These are phyloP conservation scores for Suillus clintonianus DNA, from an alignment of 768 basidiomycete species.

Conservation along the genomic window DNA sequence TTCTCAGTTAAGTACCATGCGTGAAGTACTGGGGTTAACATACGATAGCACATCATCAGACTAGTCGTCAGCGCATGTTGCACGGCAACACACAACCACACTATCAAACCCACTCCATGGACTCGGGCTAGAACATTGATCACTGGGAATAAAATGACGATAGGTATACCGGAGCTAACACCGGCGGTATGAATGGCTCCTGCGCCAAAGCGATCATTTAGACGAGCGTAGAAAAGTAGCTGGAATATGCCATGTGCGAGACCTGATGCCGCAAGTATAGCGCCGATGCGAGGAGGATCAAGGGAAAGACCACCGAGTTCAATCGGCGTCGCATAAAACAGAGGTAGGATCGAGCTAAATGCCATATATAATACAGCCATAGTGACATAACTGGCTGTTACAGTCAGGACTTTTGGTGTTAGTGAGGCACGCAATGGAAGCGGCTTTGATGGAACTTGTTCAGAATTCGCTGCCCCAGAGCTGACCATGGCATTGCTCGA, in stretches of 20 bases:
- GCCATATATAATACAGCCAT: constrained; percentile 67
- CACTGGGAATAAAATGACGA: constrained; percentile 41
- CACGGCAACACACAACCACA: constrained; percentile 53
- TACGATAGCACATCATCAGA: not conserved
- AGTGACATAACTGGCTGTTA: constrained; percentile 61
- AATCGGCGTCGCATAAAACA: constrained; percentile 34
- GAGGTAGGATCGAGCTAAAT: constrained; percentile 46
- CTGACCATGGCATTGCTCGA: not conserved
- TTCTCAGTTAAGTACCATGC: not conserved
- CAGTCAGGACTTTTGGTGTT: constrained; percentile 54
- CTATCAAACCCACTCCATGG: constrained; percentile 11
- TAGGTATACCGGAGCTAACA: constrained; percentile 48
- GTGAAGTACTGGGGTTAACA: not conserved
- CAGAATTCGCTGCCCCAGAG: not conserved
- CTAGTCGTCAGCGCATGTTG: constrained; percentile 49
- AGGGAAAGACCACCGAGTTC: constrained; percentile 30
- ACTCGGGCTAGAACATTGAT: constrained; percentile 36
- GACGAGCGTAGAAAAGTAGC: constrained; percentile 58
- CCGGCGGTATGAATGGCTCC: constrained; percentile 56
- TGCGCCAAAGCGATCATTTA: constrained; percentile 59
- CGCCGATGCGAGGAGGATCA: constrained; percentile 32
- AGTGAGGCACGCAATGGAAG: constrained; percentile 52
- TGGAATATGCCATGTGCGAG: constrained; percentile 47
- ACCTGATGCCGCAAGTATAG: constrained; percentile 26
- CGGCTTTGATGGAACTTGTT: constrained; percentile 18